These are phyloP conservation scores for Suhomyces guaymorum DNA, from an alignment of 1,139 yeast genomes.

Conservation along the genomic window DNA sequence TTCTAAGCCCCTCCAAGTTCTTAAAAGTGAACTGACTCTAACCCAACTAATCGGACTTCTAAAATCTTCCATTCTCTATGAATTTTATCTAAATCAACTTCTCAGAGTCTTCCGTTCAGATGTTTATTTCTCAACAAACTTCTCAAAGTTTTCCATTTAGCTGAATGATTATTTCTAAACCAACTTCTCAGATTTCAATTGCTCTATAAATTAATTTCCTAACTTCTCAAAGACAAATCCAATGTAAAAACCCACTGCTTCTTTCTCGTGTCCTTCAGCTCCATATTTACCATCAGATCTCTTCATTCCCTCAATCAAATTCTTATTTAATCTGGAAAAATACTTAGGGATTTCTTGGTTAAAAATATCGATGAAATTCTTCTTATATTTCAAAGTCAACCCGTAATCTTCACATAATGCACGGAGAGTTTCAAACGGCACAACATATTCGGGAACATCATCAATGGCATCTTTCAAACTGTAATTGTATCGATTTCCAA, in stretches of 20 bases:
- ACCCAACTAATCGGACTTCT: no score
- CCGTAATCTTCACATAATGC: conserved; percentile 83
- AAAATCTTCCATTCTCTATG: no score
- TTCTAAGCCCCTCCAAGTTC: no score
- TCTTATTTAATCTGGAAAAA: conserved; percentile 59
- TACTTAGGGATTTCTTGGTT: conserved; percentile 74
- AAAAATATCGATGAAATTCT: conserved; percentile 81
- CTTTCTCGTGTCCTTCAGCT: conserved; percentile 86
- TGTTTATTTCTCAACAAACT: no score
- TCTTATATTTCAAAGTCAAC: conserved; percentile 67
- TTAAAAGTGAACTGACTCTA: no score
- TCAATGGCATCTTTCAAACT: conserved; percentile 91
- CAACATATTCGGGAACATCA: conserved; percentile 96
- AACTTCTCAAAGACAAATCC: conserved; percentile 76
- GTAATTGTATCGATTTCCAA: conserved; percentile 81
- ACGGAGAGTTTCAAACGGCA: conserved; percentile 87
- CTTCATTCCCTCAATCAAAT: conserved; percentile 67
- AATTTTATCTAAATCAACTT: no score
- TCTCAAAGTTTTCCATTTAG: no score
- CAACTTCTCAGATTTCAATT: no score
- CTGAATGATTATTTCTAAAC: no score
- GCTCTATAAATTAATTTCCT: no score
- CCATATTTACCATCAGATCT: conserved; percentile 80
- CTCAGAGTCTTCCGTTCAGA: no score
- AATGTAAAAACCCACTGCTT: conserved; percentile 79